A percentile compares a stretch with the other conserved stretches of the same genome.
Evolutionary conservation across 805 yeast species (phyloP).

Genomic region (Nakazawaea ernobii): DNA sequence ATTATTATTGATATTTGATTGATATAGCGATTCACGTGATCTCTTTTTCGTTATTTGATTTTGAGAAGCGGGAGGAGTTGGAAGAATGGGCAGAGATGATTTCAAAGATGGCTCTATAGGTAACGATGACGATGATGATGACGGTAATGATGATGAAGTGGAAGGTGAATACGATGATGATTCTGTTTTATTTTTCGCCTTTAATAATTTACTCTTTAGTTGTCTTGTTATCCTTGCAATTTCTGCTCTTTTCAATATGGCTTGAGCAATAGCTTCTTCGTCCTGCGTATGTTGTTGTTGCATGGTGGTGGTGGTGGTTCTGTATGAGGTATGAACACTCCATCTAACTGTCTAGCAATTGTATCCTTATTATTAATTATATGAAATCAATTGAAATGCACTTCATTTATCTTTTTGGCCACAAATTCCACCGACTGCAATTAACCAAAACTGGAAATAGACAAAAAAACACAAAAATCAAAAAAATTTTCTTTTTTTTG

Average conservation of each 20-base stretch:
- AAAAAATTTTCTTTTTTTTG: too few relatives aligned
- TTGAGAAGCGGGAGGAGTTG: constrained; percentile 8
- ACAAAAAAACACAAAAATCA: too few relatives aligned
- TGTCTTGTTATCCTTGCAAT: constrained; percentile 40
- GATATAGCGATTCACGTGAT: constrained; percentile 1
- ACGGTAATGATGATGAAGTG: neutral
- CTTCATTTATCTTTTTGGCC: too few relatives aligned
- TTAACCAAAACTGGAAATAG: too few relatives aligned
- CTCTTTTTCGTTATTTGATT: constrained; percentile 2
- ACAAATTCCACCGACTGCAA: too few relatives aligned
- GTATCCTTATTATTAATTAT: too few relatives aligned
- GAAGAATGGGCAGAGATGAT: neutral
- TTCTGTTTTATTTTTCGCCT: constrained; percentile 30
- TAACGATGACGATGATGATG: too few relatives aligned
- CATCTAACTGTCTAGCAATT: too few relatives aligned
- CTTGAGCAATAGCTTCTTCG: constrained; percentile 38
- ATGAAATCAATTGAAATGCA: too few relatives aligned
- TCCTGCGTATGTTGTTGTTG: neutral
- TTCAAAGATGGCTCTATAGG: neutral
- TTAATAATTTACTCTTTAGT: constrained; percentile 33
- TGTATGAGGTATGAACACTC: too few relatives aligned
- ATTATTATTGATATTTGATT: too few relatives aligned
- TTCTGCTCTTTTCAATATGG: constrained; percentile 39
- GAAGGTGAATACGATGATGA: neutral
- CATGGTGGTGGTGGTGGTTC: neutral